Conservation (phyloP, 2,329 filamentous ascomycete genomes). For the Xylaria polymorpha region DNA sequence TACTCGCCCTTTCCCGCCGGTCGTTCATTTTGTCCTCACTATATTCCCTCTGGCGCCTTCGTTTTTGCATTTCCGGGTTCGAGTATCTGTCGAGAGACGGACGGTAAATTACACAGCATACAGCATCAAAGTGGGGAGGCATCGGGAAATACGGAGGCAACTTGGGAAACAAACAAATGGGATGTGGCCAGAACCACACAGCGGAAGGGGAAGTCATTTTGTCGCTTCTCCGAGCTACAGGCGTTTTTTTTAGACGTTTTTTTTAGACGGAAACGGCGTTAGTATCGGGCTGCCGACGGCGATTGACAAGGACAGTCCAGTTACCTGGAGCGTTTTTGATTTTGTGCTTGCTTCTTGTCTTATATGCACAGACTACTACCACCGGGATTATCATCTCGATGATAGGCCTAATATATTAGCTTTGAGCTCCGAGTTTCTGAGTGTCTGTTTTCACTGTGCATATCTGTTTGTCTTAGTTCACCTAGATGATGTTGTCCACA, state of each 20-base stretch:
- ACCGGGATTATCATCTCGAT: constrained; percentile 13
- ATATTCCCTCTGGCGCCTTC: constrained; percentile 30
- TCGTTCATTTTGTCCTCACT: constrained; percentile 24
- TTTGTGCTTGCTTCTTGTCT: constrained; percentile 6
- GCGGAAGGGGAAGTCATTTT: background rate
- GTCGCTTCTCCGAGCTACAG: constrained; percentile 11
- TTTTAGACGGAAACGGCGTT: constrained; percentile 31
- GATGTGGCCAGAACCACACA: constrained; percentile 8
- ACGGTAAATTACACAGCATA: constrained; percentile 27
- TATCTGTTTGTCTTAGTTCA: background rate
- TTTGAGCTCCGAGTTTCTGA: background rate
- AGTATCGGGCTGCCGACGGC: constrained; percentile 17
- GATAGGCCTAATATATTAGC: constrained; percentile 26
- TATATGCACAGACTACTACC: background rate
- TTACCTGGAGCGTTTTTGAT: constrained; percentile 20
- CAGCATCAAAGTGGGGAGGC: constrained; percentile 32
- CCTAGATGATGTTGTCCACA: background rate
- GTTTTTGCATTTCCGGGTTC: constrained; percentile 29
- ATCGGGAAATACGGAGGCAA: constrained; percentile 3
- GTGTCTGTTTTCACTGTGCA: background rate
- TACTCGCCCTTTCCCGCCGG: constrained; percentile 4
- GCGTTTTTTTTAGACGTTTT: constrained; percentile 34
- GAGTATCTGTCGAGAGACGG: constrained; percentile 8
- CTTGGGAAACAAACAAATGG: constrained; percentile 12
- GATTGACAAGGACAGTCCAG: constrained; percentile 14